Conservation (phyloP, 116 monocot species). For the Trichopus zeylanicus region DNA sequence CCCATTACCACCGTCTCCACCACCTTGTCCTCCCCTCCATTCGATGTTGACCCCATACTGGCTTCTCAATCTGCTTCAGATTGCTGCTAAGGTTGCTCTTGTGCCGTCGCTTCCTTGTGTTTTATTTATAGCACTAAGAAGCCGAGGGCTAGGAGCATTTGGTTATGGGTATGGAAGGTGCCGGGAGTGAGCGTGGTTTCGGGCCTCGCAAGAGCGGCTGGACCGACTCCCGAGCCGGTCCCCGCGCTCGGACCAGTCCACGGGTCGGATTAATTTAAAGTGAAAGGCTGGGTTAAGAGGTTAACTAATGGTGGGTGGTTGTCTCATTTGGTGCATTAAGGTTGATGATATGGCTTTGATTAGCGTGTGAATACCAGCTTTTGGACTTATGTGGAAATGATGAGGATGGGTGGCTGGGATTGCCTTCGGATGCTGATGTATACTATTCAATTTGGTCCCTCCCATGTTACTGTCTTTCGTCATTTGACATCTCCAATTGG, state of each 20-base stretch:
- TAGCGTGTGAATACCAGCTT: neutral
- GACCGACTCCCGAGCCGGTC: too few relatives aligned
- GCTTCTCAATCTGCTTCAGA: neutral
- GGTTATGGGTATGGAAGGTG: too few relatives aligned
- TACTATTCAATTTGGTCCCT: too few relatives aligned
- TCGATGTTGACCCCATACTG: conserved; percentile 15
- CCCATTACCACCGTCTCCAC: conserved; percentile 68
- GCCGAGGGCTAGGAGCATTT: too few relatives aligned
- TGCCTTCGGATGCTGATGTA: too few relatives aligned
- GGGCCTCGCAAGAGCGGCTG: too few relatives aligned
- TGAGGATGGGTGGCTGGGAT: neutral
- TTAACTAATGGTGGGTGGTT: neutral
- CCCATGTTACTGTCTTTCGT: too few relatives aligned
- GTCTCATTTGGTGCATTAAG: neutral
- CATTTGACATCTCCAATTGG: too few relatives aligned
- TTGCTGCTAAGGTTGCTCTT: too few relatives aligned
- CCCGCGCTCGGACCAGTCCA: neutral
- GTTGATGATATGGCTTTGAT: neutral
- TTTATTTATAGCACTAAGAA: too few relatives aligned
- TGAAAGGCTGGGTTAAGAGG: neutral
- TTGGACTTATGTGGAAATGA: neutral
- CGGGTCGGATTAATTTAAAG: too few relatives aligned
- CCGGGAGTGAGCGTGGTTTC: too few relatives aligned
- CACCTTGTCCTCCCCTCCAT: conserved; percentile 53
- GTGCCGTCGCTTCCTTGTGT: neutral